Conservation (phyloP, 1,284 basidiomycete species). For the Mycena sp. region DNA sequence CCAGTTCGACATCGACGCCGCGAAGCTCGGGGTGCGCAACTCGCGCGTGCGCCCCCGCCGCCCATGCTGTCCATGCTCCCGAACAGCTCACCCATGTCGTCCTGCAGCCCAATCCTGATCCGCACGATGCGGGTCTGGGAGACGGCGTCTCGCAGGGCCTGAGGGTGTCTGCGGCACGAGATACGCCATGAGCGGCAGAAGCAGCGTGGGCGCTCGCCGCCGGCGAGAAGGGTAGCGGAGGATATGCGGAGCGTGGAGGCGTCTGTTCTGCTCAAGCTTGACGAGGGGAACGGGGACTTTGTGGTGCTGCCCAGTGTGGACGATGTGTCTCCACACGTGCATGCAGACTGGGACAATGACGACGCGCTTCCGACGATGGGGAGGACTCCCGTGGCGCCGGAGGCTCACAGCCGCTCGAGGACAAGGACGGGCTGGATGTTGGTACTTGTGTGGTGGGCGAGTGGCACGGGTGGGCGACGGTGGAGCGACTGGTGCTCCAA, state of each 20-base stretch:
- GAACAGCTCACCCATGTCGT: too few species aligned
- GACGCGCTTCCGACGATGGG: slow-evolving; percentile 40
- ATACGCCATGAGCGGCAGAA: slow-evolving; percentile 59
- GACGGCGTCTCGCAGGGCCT: slow-evolving; percentile 69
- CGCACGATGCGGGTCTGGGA: slow-evolving; percentile 57
- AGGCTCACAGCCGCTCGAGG: too few species aligned
- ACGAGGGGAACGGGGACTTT: slow-evolving; percentile 76
- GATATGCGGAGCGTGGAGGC: slow-evolving; percentile 34
- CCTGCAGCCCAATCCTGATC: slow-evolving; percentile 68
- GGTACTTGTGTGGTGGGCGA: too few species aligned
- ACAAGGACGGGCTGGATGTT: too few species aligned
- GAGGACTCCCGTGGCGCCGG: too few species aligned
- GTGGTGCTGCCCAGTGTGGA: slow-evolving; percentile 32
- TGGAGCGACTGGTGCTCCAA: too few species aligned
- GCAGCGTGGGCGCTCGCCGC: slow-evolving; percentile 44
- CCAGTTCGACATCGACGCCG: slow-evolving; percentile 67
- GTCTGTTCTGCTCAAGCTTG: slow-evolving; percentile 71
- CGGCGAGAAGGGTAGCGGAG: too few species aligned
- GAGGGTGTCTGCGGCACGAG: slow-evolving; percentile 61
- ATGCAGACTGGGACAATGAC: slow-evolving; percentile 27
- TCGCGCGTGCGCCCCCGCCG: slow-evolving; percentile 73
- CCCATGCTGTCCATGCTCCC: too few species aligned
- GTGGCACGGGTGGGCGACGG: too few species aligned
- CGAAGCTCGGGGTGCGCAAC: slow-evolving; percentile 76
- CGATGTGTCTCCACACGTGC: slow-evolving; percentile 21